These are phyloP conservation scores for Colletotrichum sp. DNA, from an alignment of 2,329 filamentous ascomycete species.

Conservation along the genomic window DNA sequence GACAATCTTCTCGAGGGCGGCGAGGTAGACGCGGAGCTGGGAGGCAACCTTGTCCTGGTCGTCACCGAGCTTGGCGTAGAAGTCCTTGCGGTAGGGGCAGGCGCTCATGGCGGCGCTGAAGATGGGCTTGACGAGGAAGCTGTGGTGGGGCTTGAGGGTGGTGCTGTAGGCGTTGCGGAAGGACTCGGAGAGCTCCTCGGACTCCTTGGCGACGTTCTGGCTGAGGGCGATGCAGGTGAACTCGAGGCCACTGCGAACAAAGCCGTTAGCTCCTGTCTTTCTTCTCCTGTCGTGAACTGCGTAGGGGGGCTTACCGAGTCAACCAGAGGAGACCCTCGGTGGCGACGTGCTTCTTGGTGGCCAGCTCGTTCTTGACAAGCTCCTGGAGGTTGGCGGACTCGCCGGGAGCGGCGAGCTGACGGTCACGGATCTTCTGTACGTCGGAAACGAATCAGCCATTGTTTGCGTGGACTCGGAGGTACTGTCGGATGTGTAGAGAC, in stretches of 20 bases:
- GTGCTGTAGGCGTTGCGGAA: constrained; percentile 85
- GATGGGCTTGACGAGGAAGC: constrained; percentile 86
- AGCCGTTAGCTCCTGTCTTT: background rate
- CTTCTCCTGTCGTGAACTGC: background rate
- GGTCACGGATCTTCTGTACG: constrained; percentile 82
- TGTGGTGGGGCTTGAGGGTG: constrained; percentile 94
- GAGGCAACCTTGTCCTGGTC: constrained; percentile 65
- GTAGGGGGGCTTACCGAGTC: constrained; percentile 65
- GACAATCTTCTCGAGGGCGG: constrained; percentile 78
- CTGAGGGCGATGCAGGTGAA: constrained; percentile 88
- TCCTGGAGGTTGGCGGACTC: constrained; percentile 86
- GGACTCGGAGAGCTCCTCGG: constrained; percentile 80
- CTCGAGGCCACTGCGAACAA: constrained; percentile 75
- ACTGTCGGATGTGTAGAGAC: background rate
- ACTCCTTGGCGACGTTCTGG: constrained; percentile 71
- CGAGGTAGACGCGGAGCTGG: constrained; percentile 74
- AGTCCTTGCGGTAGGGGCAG: constrained; percentile 91
- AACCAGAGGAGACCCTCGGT: constrained; percentile 93
- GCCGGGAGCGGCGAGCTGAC: constrained; percentile 76
- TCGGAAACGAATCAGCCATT: background rate
- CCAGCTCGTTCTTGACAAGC: constrained; percentile 85
- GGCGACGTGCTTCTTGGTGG: constrained; percentile 85
- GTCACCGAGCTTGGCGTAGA: constrained; percentile 84
- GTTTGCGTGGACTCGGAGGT: background rate
- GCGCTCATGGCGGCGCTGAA: constrained; percentile 94